Evolutionary conservation across 2,329 filamentous ascomycete genomes (phyloP), one percentile per base, ranked within the genome.

Genomic region (Aspergillus persii): DNA sequence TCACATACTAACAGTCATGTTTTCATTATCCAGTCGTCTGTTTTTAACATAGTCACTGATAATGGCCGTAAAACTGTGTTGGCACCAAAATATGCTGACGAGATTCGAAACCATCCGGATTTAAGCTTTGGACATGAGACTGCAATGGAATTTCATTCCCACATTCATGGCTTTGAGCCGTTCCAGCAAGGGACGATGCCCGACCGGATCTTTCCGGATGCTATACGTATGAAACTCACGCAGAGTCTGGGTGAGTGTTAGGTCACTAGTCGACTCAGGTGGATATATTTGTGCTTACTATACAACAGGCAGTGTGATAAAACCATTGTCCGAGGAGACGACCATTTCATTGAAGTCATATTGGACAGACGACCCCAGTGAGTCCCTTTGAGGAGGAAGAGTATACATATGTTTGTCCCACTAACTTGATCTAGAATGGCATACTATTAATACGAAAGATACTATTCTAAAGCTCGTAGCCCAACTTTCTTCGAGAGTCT

Each of bases 151-250:
- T 62, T 66, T 33, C 62, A 66, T 27, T 26, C 44, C n/a, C 39
- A 61, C 52, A 57, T 63, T 26, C 33, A 48, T 4, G 63, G 57
- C 6, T 65, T 65, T 30, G 61, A 60, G 12, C 52, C 61, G 9
- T 62, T 66, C 26, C 41, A 56, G 30, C 55, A 66, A 27, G 53
- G 52, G 18, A 50, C 58, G 4, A 48, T 26, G 33, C 29, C 15
- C 8, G 56, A 60, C 4, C 27, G 60, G 5, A 58, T 66, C 11
- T 57, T 67, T 36, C 57, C 59, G 26, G 61, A 65, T 46, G 57
- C 63, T n/a, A 59, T 69, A 4, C 56, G 61, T 11, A 66, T 56
- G 18, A 64, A 67, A 30, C 47, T 68, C 49, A 66, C 65, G 2
- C 65, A 63, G n/a, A 53, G 44, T 7, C 59, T 67, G 9, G 62